Percentiles rank a stretch among this genome's conserved stretches.
These are phyloP conservation scores for Talaromyces piceae DNA, from an alignment of 2,329 filamentous ascomycete species.

Conservation along the genomic window DNA sequence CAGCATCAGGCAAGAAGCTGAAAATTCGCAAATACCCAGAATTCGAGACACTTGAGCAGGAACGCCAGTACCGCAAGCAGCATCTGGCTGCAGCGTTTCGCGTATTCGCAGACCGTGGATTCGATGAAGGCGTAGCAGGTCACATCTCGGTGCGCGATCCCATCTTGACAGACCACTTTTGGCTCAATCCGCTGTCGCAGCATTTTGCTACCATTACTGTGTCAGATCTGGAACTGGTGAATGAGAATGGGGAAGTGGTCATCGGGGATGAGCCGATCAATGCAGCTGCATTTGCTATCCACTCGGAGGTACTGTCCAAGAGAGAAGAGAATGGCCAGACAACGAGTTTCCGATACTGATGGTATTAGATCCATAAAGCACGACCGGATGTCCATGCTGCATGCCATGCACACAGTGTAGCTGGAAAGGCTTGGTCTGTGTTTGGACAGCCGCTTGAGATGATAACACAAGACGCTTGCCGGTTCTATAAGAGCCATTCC, in stretches of 20 bases:
- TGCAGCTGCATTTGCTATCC: constrained; percentile 42
- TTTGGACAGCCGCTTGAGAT: constrained; percentile 42
- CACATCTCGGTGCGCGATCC: constrained; percentile 39
- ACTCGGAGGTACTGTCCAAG: constrained; percentile 35
- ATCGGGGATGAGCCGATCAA: constrained; percentile 39
- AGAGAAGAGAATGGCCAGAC: constrained; percentile 2
- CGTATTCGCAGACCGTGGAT: constrained; percentile 34
- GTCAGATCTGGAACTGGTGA: constrained; percentile 37
- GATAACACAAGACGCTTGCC: constrained; percentile 42
- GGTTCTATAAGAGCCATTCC: constrained; percentile 30
- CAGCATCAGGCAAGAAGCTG: constrained; percentile 38
- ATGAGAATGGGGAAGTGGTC: constrained; percentile 36
- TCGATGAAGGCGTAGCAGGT: constrained; percentile 37
- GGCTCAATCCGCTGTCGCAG: constrained; percentile 38
- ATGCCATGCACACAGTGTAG: constrained; percentile 40
- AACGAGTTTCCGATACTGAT: background rate
- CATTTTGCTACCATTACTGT: constrained; percentile 40
- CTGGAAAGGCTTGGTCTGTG: constrained; percentile 41
- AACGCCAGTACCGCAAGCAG: constrained; percentile 38
- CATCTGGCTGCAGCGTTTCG: constrained; percentile 41
- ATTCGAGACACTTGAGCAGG: constrained; percentile 34
- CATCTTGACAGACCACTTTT: constrained; percentile 29
- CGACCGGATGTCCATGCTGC: constrained; percentile 32
- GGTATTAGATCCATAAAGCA: constrained; percentile 8
- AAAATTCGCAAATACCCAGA: constrained; percentile 42